Evolutionary conservation across 2,329 filamentous ascomycete species (phyloP).

Genomic region (Ophiosphaerella korrae): DNA sequence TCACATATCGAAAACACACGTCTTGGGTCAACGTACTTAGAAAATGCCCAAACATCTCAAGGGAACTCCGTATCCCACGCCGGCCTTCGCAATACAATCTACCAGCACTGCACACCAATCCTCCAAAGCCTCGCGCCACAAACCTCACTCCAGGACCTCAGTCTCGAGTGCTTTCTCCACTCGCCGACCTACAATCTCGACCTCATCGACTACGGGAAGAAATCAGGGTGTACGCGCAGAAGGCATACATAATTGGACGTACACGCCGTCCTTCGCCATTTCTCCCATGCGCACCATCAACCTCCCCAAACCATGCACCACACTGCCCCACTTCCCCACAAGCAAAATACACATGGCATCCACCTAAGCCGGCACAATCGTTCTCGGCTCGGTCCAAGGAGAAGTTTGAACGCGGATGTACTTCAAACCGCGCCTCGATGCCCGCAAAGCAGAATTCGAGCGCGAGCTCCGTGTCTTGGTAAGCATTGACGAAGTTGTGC

Average conservation of each 20-base stretch:
- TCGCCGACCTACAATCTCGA: slow-evolving; percentile 6
- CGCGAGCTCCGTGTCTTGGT: slow-evolving; percentile 5
- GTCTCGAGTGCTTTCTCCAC: slow-evolving; percentile 6
- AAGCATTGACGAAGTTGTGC: no score
- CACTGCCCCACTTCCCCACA: no score
- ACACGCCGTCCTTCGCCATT: neutral
- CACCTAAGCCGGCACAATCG: no score
- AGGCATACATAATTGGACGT: slow-evolving; percentile 1
- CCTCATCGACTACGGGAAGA: neutral
- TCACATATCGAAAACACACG: no score
- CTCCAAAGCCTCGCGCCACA: slow-evolving; percentile 3
- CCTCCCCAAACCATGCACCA: no score
- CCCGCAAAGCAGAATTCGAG: slow-evolving; percentile 7
- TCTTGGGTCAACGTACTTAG: no score
- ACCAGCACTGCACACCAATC: slow-evolving; percentile 1
- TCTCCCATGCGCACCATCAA: no score
- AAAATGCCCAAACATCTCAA: no score
- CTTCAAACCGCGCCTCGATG: slow-evolving; percentile 10
- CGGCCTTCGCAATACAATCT: neutral
- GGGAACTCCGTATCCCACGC: no score
- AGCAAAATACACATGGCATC: no score
- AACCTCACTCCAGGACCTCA: slow-evolving; percentile 3
- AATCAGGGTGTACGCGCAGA: neutral
- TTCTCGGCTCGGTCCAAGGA: no score
- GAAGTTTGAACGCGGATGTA: neutral